A percentile compares a stretch with the other conserved stretches of the same genome.
Conservation (phyloP, 208 protist species). For the Acanthamoeba healyi region DNA sequence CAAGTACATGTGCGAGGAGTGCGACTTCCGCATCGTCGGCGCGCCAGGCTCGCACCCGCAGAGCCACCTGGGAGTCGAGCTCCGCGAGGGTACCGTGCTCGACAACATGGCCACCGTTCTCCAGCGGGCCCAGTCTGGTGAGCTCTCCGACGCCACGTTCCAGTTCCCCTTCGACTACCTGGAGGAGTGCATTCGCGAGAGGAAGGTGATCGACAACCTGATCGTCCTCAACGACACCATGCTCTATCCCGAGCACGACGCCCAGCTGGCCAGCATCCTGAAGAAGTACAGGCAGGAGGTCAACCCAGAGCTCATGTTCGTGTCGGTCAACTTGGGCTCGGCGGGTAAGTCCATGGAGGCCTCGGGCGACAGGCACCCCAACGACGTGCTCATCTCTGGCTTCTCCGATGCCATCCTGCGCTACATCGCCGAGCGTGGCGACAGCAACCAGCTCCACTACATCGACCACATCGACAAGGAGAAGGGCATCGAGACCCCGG, state of each 20-base stretch:
- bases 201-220: slow-evolving; percentile 77
- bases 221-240: slow-evolving; percentile 77
- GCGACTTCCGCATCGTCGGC: slow-evolving; percentile 81
- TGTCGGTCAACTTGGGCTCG: slow-evolving; percentile 88
- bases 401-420: slow-evolving; percentile 94
- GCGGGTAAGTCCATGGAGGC: not conserved
- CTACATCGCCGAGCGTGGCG: slow-evolving; percentile 92
- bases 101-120: slow-evolving; percentile 76
- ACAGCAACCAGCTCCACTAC: slow-evolving; percentile 75
- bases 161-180: slow-evolving; percentile 76
- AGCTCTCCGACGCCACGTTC: slow-evolving; percentile 8
- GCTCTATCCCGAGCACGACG: slow-evolving; percentile 43
- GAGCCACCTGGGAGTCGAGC: not conserved
- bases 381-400: slow-evolving; percentile 94
- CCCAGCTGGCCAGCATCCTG: slow-evolving; percentile 85
- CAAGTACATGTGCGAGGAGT: slow-evolving; percentile 92
- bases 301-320: slow-evolving; percentile 94
- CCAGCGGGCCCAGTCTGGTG: not conserved
- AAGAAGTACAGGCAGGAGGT: slow-evolving; percentile 91
- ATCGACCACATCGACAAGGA: slow-evolving; percentile 66
- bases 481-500: not conserved
- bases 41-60: not conserved
- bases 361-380: slow-evolving; percentile 87
- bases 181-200: slow-evolving; percentile 36
- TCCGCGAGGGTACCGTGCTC: slow-evolving; percentile 77